phyloP scores from a whole-genome alignment of 1,284 basidiomycete genomes.

The Cerrena zonata region DNA sequence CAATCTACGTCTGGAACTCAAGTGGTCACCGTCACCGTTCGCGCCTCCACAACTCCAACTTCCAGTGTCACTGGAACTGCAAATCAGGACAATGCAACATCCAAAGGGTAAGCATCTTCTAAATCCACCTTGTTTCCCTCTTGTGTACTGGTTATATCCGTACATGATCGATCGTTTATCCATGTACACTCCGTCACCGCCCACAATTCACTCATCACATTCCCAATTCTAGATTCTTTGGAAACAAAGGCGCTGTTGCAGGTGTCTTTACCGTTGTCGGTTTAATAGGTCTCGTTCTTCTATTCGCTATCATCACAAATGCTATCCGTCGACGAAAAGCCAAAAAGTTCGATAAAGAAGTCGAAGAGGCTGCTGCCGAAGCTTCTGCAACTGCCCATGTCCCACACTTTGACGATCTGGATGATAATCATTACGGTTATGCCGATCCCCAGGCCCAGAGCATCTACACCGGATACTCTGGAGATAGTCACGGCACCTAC shows the following conservation, averaged over 20 bases:
- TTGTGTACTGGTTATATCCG: not conserved
- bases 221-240: conserved; percentile 52
- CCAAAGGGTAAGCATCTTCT: not conserved
- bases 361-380: conserved; percentile 50
- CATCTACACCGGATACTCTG: conserved; percentile 43
- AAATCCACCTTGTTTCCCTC: not conserved
- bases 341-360: conserved; percentile 59
- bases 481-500: conserved; percentile 58
- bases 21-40: not conserved
- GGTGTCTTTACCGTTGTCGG: conserved; percentile 67
- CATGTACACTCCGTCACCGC: too few species aligned
- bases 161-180: not conserved
- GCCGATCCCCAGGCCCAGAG: conserved; percentile 19
- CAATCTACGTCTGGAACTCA: conserved; percentile 7
- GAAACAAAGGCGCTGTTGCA: conserved; percentile 65
- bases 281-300: conserved; percentile 45
- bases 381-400: conserved; percentile 24
- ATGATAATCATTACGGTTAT: conserved; percentile 30
- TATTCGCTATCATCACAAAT: conserved; percentile 49
- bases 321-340: conserved; percentile 57
- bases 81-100: not conserved
- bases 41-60: not conserved
- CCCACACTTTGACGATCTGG: conserved; percentile 47
- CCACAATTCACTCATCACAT: not conserved
- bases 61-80: not conserved